phyloP scores from a whole-genome alignment of 2,329 filamentous ascomycete genomes.

The Fonsecaea nubica region DNA sequence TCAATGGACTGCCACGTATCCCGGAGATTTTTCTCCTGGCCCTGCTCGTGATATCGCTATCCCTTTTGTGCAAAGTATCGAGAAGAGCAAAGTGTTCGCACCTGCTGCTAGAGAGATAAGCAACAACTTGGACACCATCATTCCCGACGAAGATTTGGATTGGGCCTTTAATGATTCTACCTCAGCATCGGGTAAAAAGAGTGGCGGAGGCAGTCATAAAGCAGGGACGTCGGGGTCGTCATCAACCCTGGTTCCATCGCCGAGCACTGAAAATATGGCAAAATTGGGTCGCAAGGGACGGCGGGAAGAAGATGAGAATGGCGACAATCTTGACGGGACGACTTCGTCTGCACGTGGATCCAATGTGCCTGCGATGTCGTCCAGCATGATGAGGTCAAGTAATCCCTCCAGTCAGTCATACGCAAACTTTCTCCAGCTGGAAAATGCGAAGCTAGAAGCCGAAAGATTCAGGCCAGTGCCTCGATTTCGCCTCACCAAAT shows the following conservation, averaged over 20 bases:
- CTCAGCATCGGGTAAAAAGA: constrained; percentile 20
- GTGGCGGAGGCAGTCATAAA: constrained; percentile 19
- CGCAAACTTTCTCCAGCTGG: constrained; percentile 59
- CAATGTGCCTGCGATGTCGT: constrained; percentile 48
- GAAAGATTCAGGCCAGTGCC: constrained; percentile 72
- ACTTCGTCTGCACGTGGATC: constrained; percentile 49
- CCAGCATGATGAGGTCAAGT: constrained; percentile 48
- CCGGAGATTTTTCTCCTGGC: constrained; percentile 86
- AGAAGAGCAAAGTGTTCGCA: constrained; percentile 79
- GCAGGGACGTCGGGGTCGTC: constrained; percentile 29
- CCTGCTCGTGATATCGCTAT: constrained; percentile 74
- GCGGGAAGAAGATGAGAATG: constrained; percentile 44
- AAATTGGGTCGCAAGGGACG: constrained; percentile 45
- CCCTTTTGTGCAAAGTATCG: constrained; percentile 76
- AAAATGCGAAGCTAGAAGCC: constrained; percentile 82
- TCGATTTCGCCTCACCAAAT: constrained; percentile 75
- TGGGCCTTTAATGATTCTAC: constrained; percentile 83
- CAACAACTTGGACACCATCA: constrained; percentile 74
- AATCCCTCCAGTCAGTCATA: constrained; percentile 53
- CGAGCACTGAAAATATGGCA: constrained; percentile 17
- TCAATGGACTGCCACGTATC: constrained; percentile 88
- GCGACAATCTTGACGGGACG: constrained; percentile 37
- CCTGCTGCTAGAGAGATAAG: constrained; percentile 83
- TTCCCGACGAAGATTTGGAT: constrained; percentile 87
- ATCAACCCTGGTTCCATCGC: constrained; percentile 24